Percentiles rank a stretch among this genome's conserved stretches.
phyloP scores from a whole-genome alignment of 2,329 filamentous ascomycete species.

The Pseudogymnoascus sp. region DNA sequence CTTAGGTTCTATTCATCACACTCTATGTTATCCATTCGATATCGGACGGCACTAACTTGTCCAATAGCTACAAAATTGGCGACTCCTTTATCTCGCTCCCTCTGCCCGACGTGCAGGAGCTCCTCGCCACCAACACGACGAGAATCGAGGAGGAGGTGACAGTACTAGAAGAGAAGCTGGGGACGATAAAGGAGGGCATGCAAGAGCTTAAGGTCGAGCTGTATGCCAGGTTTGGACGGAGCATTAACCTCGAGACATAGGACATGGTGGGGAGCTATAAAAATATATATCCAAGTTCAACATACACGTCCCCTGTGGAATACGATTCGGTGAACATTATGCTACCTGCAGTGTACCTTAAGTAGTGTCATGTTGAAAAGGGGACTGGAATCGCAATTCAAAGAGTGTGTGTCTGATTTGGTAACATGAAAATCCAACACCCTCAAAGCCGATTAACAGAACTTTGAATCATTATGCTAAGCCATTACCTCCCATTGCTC shows the following conservation, averaged over 20 bases:
- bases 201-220: slow-evolving; percentile 79
- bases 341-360: neutral
- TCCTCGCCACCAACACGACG: slow-evolving; percentile 64
- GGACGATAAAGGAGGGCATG: slow-evolving; percentile 76
- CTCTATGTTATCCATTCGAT: too few relatives aligned
- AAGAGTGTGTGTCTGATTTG: neutral
- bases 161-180: slow-evolving; percentile 67
- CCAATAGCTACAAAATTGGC: slow-evolving; percentile 80
- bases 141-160: slow-evolving; percentile 70
- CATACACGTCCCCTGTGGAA: neutral
- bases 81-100: slow-evolving; percentile 89
- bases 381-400: neutral
- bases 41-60: neutral
- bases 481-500: neutral
- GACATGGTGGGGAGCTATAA: neutral
- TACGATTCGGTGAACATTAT: neutral
- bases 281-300: slow-evolving; percentile 9
- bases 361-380: neutral
- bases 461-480: neutral
- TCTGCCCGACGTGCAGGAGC: slow-evolving; percentile 75
- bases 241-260: slow-evolving; percentile 92
- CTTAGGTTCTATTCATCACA: neutral
- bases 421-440: neutral
- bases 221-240: slow-evolving; percentile 90
- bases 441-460: neutral